phyloP scores from a whole-genome alignment of 306 rosid species.

The Rubus parviflorus region DNA sequence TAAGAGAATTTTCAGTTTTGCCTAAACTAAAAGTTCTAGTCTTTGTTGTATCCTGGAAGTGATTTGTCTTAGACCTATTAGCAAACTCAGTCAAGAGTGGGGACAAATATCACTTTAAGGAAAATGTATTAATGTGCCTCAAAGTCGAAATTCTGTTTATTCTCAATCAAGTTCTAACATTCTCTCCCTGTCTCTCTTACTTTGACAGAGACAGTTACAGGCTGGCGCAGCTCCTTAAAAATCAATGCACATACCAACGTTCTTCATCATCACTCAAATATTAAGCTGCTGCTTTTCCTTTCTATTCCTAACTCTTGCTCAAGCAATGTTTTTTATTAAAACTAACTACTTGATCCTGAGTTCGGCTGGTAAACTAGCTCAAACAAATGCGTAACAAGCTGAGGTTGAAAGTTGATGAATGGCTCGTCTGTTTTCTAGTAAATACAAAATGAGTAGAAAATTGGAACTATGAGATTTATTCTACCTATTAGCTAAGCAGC shows the following conservation, averaged over 20 bases:
- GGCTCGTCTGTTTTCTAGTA: background rate
- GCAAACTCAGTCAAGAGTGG: background rate
- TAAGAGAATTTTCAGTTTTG: background rate
- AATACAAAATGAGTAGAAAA: no score
- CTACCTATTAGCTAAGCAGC: background rate
- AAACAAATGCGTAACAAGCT: background rate
- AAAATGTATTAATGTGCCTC: background rate
- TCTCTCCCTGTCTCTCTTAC: background rate
- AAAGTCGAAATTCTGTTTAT: background rate
- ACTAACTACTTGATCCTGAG: background rate
- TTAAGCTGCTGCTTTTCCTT: background rate
- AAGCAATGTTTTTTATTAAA: background rate
- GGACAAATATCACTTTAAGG: background rate
- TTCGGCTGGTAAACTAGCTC: background rate
- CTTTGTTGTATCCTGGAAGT: background rate
- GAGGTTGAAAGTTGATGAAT: background rate
- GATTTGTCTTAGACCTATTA: background rate
- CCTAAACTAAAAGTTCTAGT: background rate
- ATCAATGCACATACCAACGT: background rate
- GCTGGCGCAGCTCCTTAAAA: background rate
- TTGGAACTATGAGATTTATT: background rate
- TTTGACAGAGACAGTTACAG: background rate
- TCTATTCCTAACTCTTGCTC: background rate
- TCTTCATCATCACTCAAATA: background rate
- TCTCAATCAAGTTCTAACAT: background rate